Conservation (phyloP, 2,329 filamentous ascomycete species). For the Phoma sp. region DNA sequence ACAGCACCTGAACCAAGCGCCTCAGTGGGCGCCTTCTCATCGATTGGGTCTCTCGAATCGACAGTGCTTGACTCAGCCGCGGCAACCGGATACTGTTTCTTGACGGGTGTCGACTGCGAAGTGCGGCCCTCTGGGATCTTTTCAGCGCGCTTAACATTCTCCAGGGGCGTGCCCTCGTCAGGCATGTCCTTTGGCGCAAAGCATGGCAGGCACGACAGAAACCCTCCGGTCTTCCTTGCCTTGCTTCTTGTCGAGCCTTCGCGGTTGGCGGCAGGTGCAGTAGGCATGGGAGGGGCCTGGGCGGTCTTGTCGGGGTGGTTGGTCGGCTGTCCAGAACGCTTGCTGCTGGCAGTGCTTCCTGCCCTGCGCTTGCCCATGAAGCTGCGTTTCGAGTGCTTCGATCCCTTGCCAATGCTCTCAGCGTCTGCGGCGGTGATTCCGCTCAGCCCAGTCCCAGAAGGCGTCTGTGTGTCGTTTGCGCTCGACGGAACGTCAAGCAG, state of each 20-base stretch:
- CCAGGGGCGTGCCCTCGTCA: conserved; percentile 52
- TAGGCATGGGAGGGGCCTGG: conserved; percentile 39
- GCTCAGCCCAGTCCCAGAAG: conserved; percentile 50
- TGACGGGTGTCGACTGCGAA: conserved; percentile 58
- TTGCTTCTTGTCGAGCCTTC: conserved; percentile 46
- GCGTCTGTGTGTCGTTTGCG: conserved; percentile 39
- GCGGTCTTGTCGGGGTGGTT: conserved; percentile 50
- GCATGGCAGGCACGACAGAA: conserved; percentile 66
- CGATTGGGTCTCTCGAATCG: conserved; percentile 53
- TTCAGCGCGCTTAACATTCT: conserved; percentile 51
- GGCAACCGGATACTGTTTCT: conserved; percentile 49
- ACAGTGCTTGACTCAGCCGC: conserved; percentile 51
- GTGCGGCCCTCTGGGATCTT: conserved; percentile 47
- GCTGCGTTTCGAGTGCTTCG: conserved; percentile 53
- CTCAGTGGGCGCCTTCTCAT: conserved; percentile 50
- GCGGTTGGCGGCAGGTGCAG: conserved; percentile 36
- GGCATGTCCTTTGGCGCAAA: conserved; percentile 69
- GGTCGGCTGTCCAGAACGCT: conserved; percentile 49
- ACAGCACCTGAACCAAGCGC: conserved; percentile 26
- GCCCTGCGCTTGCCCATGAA: conserved; percentile 53
- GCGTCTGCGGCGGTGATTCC: conserved; percentile 54
- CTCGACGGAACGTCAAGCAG: conserved; percentile 47
- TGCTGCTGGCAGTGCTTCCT: conserved; percentile 55
- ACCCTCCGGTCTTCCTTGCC: conserved; percentile 49
- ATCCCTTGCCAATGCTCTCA: conserved; percentile 53